These are phyloP conservation scores for Ascochyta fabae DNA, from an alignment of 2,329 filamentous ascomycete genomes.

Conservation along the genomic window DNA sequence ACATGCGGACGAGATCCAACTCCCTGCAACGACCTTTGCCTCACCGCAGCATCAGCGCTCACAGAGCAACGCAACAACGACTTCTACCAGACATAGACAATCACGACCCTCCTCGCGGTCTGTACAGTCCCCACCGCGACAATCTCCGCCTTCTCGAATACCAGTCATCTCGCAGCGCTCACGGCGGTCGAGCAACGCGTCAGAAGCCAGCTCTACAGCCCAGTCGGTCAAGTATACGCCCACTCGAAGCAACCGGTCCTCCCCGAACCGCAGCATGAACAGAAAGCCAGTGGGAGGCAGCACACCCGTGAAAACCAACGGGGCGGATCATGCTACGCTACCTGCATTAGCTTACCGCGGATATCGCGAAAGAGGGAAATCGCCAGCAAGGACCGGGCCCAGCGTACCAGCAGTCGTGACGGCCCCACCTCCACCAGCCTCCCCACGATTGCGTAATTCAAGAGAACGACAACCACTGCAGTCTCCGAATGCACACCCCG, in stretches of 20 bases:
- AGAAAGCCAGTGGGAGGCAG: slow-evolving; percentile 22
- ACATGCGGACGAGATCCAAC: slow-evolving; percentile 16
- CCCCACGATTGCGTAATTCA: slow-evolving; percentile 45
- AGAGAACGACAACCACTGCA: slow-evolving; percentile 41
- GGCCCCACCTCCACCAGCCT: slow-evolving; percentile 38
- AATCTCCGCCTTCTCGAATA: slow-evolving; percentile 43
- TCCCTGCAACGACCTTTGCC: slow-evolving; percentile 24
- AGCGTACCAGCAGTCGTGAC: slow-evolving; percentile 41
- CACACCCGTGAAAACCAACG: slow-evolving; percentile 13
- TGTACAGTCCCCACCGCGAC: slow-evolving; percentile 25
- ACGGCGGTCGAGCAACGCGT: slow-evolving; percentile 42
- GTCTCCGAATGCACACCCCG: slow-evolving; percentile 31
- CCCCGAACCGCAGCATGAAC: slow-evolving; percentile 33
- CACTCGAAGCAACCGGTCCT: slow-evolving; percentile 36
- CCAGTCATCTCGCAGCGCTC: slow-evolving; percentile 40
- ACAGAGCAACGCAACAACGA: slow-evolving; percentile 26
- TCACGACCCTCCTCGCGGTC: slow-evolving; percentile 20
- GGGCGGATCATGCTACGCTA: slow-evolving; percentile 28
- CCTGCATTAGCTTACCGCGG: slow-evolving; percentile 41
- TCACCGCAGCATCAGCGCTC: slow-evolving; percentile 28
- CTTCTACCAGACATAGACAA: slow-evolving; percentile 21
- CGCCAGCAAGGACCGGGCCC: slow-evolving; percentile 32
- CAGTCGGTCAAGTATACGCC: slow-evolving; percentile 41
- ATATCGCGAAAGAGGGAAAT: slow-evolving; percentile 42
- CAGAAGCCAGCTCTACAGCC: slow-evolving; percentile 46